These are phyloP conservation scores for Ilyonectria destructans DNA, from an alignment of 2,329 filamentous ascomycete genomes.

Conservation along the genomic window DNA sequence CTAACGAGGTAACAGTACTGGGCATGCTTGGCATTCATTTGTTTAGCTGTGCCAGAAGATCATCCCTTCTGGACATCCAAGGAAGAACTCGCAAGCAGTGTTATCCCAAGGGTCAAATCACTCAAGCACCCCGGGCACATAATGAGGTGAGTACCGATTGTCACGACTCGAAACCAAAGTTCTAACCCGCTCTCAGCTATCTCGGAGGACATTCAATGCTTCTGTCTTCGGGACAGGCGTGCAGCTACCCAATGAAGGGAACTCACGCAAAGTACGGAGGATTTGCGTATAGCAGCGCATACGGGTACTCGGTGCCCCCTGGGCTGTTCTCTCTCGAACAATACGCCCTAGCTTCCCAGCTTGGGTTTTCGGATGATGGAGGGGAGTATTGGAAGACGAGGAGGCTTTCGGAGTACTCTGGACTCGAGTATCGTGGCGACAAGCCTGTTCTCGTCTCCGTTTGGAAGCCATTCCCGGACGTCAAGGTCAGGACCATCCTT, in stretches of 20 bases:
- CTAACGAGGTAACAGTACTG: conserved; percentile 72
- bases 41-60: conserved; percentile 76
- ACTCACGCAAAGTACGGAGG: conserved; percentile 87
- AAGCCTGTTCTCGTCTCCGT: conserved; percentile 76
- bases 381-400: conserved; percentile 86
- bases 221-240: conserved; percentile 84
- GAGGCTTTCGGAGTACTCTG: conserved; percentile 76
- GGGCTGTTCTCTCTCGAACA: conserved; percentile 84
- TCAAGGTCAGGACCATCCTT: conserved; percentile 76
- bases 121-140: conserved; percentile 83
- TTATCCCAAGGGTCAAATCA: conserved; percentile 72
- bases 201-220: conserved; percentile 84
- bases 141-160: conserved; percentile 61
- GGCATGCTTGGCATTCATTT: conserved; percentile 85
- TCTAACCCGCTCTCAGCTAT: conserved; percentile 59
- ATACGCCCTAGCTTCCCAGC: conserved; percentile 81
- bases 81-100: conserved; percentile 73
- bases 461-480: conserved; percentile 82
- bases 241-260: conserved; percentile 86
- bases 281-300: conserved; percentile 84
- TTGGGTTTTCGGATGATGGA: conserved; percentile 83
- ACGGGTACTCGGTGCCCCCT: conserved; percentile 84
- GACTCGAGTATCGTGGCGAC: conserved; percentile 70
- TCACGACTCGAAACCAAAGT: neutral
- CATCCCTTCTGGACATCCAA: conserved; percentile 84